Base-by-base conservation (phyloP, 192 early-diverging fungal species). In the Coemansia sp. region DNA sequence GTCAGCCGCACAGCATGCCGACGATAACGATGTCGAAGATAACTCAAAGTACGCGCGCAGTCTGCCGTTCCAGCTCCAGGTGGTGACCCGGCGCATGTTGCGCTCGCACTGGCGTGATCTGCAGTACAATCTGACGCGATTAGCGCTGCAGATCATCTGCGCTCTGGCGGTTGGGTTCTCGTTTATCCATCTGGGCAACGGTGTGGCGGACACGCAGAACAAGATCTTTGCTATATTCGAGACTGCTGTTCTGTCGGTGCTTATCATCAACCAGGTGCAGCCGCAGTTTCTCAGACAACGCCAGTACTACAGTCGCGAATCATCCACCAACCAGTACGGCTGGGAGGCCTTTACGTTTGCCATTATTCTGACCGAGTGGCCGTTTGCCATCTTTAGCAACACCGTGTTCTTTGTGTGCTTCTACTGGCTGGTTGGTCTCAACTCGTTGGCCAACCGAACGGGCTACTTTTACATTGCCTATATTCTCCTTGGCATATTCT, bases 341-440 rank as follows among this genome's bases (percentile, higher is more conserved):
- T 90, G 87, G 85, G 73, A 83, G 10, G 85, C 91, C 5, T 92
- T 90, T 74, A 84, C 85, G 42, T 58, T 84, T 7, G 82, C 89
- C 8, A 87, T 89, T 59, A 71, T 90, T 38, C 50, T 90, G 5
- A 86, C 89, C 38, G 90, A 94, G 64, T 74, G 89, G 26, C 92
- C 92, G 0, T 94, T 90, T 52, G 84, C 88, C 0, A 53, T 90
- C 11, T 56, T 91, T 47, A 73, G 85, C 21, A 75, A 85, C 53
- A 89, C 91, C 0, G 54, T 83, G 50, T 91, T 88, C 70, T 91
- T 92, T 76, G 65, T 87, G n/a, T 75, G 85, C 45, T 91, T 90
- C 58, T 94, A 94, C 79, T 94, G 89, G 88, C 84, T 87, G 21
- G 83, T 86, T n/a, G 90, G 89, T 2, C 82, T 94, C 40, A 83